Evolutionary conservation across 768 basidiomycete genomes (phyloP).

Genomic region (Lactarius deliciosus): DNA sequence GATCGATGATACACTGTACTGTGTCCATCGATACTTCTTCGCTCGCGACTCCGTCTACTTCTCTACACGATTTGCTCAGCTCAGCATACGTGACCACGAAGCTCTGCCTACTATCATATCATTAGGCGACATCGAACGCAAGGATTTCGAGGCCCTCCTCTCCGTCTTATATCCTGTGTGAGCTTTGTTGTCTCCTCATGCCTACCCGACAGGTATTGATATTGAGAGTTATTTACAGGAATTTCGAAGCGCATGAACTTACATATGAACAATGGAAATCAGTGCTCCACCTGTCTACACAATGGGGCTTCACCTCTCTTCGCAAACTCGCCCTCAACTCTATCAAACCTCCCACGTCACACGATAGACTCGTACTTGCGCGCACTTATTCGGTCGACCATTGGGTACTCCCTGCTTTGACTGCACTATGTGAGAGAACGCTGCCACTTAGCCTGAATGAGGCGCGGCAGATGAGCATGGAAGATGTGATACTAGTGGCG

Average conservation of each 20-base stretch:
- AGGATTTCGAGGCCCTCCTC: conserved; percentile 5
- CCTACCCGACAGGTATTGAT: neutral
- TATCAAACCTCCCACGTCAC: conserved; percentile 4
- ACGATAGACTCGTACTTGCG: conserved; percentile 14
- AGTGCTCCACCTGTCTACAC: conserved; percentile 33
- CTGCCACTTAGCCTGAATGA: conserved; percentile 17
- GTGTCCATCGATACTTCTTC: conserved; percentile 28
- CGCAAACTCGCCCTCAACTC: conserved; percentile 10
- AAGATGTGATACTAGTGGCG: conserved; percentile 22
- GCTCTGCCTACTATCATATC: conserved; percentile 10
- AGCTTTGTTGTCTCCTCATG: neutral
- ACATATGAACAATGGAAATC: conserved; percentile 31
- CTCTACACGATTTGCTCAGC: conserved; percentile 14
- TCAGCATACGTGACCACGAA: conserved; percentile 21
- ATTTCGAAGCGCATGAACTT: conserved; percentile 4
- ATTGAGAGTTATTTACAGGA: neutral
- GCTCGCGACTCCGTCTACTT: conserved; percentile 28
- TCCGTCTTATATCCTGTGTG: conserved; percentile 11
- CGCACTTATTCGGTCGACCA: conserved; percentile 6
- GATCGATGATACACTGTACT: conserved; percentile 23
- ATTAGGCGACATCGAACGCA: neutral
- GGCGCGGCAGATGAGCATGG: conserved; percentile 19
- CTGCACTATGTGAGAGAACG: conserved; percentile 19
- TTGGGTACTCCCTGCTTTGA: conserved; percentile 26
- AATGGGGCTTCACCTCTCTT: conserved; percentile 33